Evolutionary conservation across 768 basidiomycete species (phyloP).

Genomic region (Lentinus tigrinus): DNA sequence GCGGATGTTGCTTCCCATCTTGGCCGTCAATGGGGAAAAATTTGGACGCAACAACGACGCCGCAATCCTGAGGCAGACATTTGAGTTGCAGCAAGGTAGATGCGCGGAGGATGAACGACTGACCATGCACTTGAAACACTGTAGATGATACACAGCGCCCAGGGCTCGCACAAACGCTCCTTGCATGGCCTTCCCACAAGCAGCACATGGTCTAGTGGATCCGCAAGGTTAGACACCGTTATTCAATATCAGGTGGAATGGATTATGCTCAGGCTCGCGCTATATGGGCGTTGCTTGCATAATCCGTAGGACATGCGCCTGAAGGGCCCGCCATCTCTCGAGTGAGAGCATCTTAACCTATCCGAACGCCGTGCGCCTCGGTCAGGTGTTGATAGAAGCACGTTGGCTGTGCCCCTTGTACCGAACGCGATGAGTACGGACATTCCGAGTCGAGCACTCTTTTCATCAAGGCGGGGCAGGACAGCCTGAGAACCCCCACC

Average conservation of each 20-base stretch:
- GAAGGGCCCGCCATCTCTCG: no score
- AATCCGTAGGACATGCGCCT: background rate
- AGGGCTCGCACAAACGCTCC: slow-evolving; percentile 97
- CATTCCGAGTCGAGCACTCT: no score
- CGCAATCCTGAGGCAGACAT: slow-evolving; percentile 71
- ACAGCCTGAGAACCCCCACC: no score
- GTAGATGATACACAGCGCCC: slow-evolving; percentile 91
- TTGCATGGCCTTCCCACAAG: slow-evolving; percentile 81
- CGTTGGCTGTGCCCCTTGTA: no score
- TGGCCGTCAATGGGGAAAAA: slow-evolving; percentile 97
- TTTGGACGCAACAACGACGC: slow-evolving; percentile 93
- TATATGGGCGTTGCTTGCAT: background rate
- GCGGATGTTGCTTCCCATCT: slow-evolving; percentile 84
- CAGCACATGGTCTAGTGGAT: slow-evolving; percentile 60
- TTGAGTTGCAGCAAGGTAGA: background rate
- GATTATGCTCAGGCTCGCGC: background rate
- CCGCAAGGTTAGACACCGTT: slow-evolving; percentile 11
- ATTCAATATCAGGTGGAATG: background rate
- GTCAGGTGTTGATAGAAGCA: no score
- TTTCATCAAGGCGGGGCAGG: no score
- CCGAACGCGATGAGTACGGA: no score
- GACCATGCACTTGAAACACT: slow-evolving; percentile 98
- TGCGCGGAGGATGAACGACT: slow-evolving; percentile 27
- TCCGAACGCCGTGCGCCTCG: no score
- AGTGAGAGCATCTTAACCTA: no score